These are phyloP conservation scores for Globisporangium cederbergense DNA, from an alignment of 352 stramenopile genomes.

Conservation along the genomic window DNA sequence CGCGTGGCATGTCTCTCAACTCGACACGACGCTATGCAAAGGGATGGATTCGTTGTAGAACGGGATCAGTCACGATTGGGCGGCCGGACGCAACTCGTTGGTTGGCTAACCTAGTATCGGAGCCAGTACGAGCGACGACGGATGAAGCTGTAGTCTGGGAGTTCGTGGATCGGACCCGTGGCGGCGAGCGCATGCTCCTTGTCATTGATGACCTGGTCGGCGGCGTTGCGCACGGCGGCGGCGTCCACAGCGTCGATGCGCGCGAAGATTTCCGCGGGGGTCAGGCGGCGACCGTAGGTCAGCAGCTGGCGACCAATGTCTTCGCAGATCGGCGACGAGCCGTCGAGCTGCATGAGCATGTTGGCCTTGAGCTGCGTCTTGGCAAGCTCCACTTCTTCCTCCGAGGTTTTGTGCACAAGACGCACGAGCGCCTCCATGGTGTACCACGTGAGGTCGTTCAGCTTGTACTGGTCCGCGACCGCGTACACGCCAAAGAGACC, in stretches of 20 bases:
- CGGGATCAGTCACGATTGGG: not conserved
- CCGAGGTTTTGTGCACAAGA: conserved; percentile 94
- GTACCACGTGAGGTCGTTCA: conserved; percentile 94
- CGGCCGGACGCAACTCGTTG: not conserved
- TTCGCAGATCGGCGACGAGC: conserved; percentile 97
- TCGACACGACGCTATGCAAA: not conserved
- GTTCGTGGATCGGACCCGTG: conserved; percentile 97
- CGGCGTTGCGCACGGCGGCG: conserved; percentile 88
- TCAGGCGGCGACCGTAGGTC: conserved; percentile 96
- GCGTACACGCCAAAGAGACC: conserved; percentile 99
- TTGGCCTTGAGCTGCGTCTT: conserved; percentile 99
- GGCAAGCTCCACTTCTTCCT: conserved; percentile 96
- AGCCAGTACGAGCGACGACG: conserved; percentile 98
- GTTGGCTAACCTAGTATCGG: conserved; percentile 66
- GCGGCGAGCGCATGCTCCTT: conserved; percentile 98
- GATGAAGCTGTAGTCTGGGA: conserved; percentile 99
- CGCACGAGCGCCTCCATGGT: conserved; percentile 94
- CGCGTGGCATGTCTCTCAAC: not conserved
- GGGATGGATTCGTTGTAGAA: not conserved
- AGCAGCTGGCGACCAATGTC: conserved; percentile 99
- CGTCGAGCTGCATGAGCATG: conserved; percentile 99
- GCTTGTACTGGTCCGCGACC: conserved; percentile 92
- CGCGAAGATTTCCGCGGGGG: conserved; percentile 98
- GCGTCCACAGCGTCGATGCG: conserved; percentile 98
- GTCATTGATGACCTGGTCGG: conserved; percentile 94